Evolutionary conservation across 257 asterid species (phyloP).

Genomic region (Primulina tabacum): DNA sequence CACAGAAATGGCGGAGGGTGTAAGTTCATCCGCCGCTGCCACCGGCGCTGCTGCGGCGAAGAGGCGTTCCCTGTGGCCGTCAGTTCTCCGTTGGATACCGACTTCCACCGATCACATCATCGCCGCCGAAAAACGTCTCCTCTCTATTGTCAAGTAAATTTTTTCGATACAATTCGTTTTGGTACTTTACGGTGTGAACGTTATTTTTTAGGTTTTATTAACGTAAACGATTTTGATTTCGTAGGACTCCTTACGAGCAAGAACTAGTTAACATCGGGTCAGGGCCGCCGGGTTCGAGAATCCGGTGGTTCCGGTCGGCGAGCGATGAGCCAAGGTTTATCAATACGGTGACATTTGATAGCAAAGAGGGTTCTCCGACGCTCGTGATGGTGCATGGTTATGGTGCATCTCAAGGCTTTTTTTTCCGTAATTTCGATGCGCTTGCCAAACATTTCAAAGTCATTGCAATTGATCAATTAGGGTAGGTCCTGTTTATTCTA

Average conservation of each 20-base stretch:
- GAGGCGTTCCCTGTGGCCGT: conserved; percentile 61
- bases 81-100: conserved; percentile 80
- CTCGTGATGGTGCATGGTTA: conserved; percentile 97
- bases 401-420: conserved; percentile 98
- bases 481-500: conserved; percentile 41
- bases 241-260: conserved; percentile 75
- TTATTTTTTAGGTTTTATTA: background rate
- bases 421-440: conserved; percentile 86
- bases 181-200: background rate
- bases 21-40: conserved; percentile 37
- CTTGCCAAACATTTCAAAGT: conserved; percentile 76
- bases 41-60: conserved; percentile 28
- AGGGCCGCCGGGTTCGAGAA: conserved; percentile 90
- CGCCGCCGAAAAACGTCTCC: conserved; percentile 85
- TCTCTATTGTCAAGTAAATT: conserved; percentile 55
- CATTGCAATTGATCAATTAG: conserved; percentile 94
- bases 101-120: conserved; percentile 90
- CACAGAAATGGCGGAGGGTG: conserved; percentile 61
- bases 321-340: conserved; percentile 81
- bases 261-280: conserved; percentile 80
- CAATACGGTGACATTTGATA: conserved; percentile 79
- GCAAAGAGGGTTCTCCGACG: conserved; percentile 89
- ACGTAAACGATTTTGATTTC: background rate
- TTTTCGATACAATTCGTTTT: background rate
- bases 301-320: conserved; percentile 89